Conservation (phyloP, 2,329 filamentous ascomycete species). For the Davidsoniella australis region DNA sequence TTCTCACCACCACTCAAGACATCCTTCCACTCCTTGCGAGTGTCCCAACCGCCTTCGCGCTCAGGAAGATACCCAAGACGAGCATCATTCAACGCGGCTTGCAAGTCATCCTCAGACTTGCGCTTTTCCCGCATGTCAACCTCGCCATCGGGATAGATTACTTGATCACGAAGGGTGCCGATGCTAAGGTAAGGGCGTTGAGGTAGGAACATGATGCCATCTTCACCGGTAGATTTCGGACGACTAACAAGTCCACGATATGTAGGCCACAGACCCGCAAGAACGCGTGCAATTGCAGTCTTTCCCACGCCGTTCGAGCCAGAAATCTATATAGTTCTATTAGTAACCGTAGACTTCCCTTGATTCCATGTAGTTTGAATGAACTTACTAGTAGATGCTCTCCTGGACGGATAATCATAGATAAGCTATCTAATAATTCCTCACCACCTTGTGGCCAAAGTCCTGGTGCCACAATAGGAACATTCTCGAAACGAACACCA, state of each 20-base stretch:
- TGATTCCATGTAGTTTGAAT: neutral
- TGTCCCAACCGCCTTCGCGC: constrained; percentile 91
- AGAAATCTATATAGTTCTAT: constrained; percentile 41
- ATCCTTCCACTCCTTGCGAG: constrained; percentile 95
- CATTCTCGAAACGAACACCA: constrained; percentile 80
- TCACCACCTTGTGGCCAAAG: constrained; percentile 84
- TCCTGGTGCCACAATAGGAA: constrained; percentile 77
- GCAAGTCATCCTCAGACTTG: constrained; percentile 57
- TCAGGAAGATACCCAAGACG: constrained; percentile 76
- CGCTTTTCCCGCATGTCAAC: constrained; percentile 78
- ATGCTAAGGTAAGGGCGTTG: constrained; percentile 85
- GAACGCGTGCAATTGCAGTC: constrained; percentile 68
- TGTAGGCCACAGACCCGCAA: constrained; percentile 88
- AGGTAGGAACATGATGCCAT: constrained; percentile 97
- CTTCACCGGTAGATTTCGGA: constrained; percentile 60
- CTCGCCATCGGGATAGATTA: constrained; percentile 93
- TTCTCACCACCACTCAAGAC: constrained; percentile 96
- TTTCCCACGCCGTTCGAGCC: constrained; percentile 93
- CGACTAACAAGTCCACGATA: constrained; percentile 85
- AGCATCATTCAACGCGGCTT: constrained; percentile 63
- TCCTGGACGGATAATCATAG: constrained; percentile 74
- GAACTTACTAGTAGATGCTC: constrained; percentile 64
- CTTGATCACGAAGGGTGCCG: constrained; percentile 85
- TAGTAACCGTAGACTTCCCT: no score
- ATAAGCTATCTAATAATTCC: constrained; percentile 74